These are phyloP conservation scores for Solanum virginianum DNA, from an alignment of 257 asterid genomes.

Conservation along the genomic window DNA sequence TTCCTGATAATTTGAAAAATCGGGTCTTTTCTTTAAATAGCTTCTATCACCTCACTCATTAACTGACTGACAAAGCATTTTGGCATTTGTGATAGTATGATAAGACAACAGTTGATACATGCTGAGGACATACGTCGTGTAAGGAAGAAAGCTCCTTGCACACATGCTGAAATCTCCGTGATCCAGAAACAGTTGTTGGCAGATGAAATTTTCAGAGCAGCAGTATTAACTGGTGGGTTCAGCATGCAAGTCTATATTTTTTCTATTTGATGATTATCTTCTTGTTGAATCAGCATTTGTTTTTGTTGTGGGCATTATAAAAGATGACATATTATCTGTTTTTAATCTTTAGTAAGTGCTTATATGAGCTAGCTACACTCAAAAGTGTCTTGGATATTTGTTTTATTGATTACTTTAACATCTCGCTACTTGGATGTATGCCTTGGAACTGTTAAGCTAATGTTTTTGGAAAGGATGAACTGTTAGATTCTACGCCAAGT, in stretches of 20 bases:
- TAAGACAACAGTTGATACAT: slow-evolving; percentile 61
- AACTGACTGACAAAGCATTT: slow-evolving; percentile 2
- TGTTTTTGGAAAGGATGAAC: background rate
- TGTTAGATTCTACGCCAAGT: background rate
- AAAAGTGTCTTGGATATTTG: background rate
- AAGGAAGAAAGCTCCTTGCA: slow-evolving; percentile 87
- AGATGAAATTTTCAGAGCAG: slow-evolving; percentile 47
- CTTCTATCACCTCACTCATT: background rate
- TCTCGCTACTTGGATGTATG: background rate
- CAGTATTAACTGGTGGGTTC: slow-evolving; percentile 48
- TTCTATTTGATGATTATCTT: background rate
- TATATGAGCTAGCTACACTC: background rate
- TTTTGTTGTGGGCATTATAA: background rate
- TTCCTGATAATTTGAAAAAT: background rate
- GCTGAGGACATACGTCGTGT: slow-evolving; percentile 69
- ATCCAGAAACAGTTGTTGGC: slow-evolving; percentile 52
- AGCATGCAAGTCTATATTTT: background rate
- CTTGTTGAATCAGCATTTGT: background rate
- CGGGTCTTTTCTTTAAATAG: background rate
- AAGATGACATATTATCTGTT: background rate
- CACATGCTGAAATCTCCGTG: slow-evolving; percentile 55
- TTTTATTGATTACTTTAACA: background rate
- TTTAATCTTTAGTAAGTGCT: background rate
- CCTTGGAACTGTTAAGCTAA: background rate
- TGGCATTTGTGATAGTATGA: slow-evolving; percentile 34